phyloP scores from a whole-genome alignment of 2,329 filamentous ascomycete genomes.

The Aspergillus jensenii region DNA sequence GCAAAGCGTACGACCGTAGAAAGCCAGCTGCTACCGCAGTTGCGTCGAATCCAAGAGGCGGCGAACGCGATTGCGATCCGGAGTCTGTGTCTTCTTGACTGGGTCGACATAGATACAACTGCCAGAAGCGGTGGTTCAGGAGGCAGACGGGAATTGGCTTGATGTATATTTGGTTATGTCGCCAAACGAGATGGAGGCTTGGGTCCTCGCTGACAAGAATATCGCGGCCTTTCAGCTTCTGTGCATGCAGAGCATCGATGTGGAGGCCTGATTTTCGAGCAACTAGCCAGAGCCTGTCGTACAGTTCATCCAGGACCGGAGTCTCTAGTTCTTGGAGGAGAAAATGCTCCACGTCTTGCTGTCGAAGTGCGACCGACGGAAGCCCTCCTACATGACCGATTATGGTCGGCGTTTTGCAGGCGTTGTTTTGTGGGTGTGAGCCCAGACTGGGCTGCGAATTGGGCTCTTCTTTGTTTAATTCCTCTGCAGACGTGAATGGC shows the following conservation, averaged over 20 bases:
- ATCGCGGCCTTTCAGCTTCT: constrained; percentile 11
- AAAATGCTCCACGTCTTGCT: neutral
- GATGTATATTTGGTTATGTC: constrained; percentile 25
- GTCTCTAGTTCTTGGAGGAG: neutral
- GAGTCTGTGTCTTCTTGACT: neutral
- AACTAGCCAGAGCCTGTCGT: neutral
- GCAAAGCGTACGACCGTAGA: neutral
- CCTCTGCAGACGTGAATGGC: neutral
- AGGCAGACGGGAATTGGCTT: constrained; percentile 33
- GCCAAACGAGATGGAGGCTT: constrained; percentile 30
- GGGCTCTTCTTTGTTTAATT: neutral
- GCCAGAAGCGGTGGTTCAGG: constrained; percentile 10
- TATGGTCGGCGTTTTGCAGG: neutral
- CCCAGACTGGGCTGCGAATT: neutral
- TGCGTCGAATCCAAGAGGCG: neutral
- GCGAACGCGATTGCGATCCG: neutral
- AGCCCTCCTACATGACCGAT: neutral
- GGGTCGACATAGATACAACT: neutral
- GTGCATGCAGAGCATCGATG: neutral
- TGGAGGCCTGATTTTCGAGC: neutral
- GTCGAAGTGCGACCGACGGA: neutral
- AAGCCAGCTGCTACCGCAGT: neutral
- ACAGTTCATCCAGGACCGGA: neutral
- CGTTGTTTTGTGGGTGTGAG: neutral
- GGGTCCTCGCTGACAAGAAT: constrained; percentile 30